Evolutionary conservation across 1,284 basidiomycete species (phyloP).

Genomic region (Papiliotrema fonsecae): DNA sequence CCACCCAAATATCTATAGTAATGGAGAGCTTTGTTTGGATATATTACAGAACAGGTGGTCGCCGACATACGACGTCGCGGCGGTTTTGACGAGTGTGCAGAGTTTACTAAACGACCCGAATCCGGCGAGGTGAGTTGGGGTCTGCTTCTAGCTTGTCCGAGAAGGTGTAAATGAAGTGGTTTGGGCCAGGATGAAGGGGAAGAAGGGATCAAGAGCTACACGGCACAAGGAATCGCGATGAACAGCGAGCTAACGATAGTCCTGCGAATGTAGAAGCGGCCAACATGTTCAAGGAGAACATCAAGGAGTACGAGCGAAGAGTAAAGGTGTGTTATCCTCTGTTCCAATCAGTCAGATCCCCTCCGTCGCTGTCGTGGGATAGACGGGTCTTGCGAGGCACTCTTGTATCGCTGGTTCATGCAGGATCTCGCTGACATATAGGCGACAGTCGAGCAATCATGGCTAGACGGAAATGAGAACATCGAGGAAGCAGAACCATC

Average conservation of each 20-base stretch:
- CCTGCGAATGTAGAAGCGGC: conserved; percentile 98
- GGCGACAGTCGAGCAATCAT: conserved; percentile 37
- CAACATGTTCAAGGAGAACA: conserved; percentile 91
- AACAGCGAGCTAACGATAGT: conserved; percentile 51
- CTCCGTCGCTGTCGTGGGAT: background rate
- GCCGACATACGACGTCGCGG: conserved; percentile 97
- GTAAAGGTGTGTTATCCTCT: conserved; percentile 61
- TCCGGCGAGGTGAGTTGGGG: conserved; percentile 62
- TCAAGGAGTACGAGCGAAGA: conserved; percentile 93
- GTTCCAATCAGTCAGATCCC: background rate
- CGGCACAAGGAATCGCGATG: background rate
- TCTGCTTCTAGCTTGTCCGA: background rate
- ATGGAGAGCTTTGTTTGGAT: conserved; percentile 95
- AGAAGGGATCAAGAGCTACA: too few species aligned
- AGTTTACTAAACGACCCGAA: conserved; percentile 95
- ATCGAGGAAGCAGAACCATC: conserved; percentile 17
- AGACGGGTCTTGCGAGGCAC: too few species aligned
- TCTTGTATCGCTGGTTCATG: too few species aligned
- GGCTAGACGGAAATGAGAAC: conserved; percentile 32
- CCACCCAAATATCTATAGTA: conserved; percentile 97
- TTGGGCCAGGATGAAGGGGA: too few species aligned
- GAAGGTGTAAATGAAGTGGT: too few species aligned
- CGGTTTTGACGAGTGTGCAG: conserved; percentile 94
- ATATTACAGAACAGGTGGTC: conserved; percentile 98
- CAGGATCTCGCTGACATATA: background rate